These are phyloP conservation scores for Lodderomyces elongisporus DNA, from an alignment of 1,139 yeast genomes.

Conservation along the genomic window DNA sequence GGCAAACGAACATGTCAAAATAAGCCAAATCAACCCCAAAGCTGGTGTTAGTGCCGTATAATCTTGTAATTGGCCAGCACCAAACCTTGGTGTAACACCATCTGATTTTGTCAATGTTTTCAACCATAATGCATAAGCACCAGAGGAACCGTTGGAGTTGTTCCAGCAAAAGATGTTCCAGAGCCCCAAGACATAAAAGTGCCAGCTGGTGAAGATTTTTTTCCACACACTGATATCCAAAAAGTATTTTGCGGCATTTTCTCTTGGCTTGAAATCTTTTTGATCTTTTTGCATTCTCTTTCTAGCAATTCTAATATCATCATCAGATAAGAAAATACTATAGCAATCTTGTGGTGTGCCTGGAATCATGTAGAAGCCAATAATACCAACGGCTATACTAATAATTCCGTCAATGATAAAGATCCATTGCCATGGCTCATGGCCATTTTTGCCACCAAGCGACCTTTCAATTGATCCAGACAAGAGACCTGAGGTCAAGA, in stretches of 20 bases:
- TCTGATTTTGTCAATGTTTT: conserved; percentile 25
- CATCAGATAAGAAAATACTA: conserved; percentile 53
- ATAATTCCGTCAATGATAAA: conserved; percentile 63
- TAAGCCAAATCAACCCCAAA: conserved; percentile 38
- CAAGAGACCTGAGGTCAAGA: conserved; percentile 57
- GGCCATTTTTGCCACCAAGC: conserved; percentile 45
- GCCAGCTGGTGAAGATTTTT: conserved; percentile 49
- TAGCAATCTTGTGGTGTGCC: conserved; percentile 64
- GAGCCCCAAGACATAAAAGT: conserved; percentile 43
- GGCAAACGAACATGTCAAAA: conserved; percentile 37
- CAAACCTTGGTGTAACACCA: conserved; percentile 22
- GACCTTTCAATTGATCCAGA: conserved; percentile 54
- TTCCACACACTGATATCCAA: conserved; percentile 42
- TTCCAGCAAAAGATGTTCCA: conserved; percentile 66
- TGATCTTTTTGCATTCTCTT: conserved; percentile 47
- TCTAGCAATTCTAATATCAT: conserved; percentile 60
- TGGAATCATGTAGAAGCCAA: conserved; percentile 60
- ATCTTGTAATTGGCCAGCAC: conserved; percentile 33
- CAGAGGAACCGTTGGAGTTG: conserved; percentile 42
- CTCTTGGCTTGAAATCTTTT: conserved; percentile 27
- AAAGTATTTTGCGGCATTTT: conserved; percentile 25
- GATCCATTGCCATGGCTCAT: conserved; percentile 71
- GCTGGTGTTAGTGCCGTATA: conserved; percentile 43
- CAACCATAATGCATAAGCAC: conserved; percentile 50
- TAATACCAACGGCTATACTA: conserved; percentile 54